Evolutionary conservation across 176 grass and related monocot genomes (phyloP), one percentile per base, ranked within the genome.

Genomic region (Oryza punctata): DNA sequence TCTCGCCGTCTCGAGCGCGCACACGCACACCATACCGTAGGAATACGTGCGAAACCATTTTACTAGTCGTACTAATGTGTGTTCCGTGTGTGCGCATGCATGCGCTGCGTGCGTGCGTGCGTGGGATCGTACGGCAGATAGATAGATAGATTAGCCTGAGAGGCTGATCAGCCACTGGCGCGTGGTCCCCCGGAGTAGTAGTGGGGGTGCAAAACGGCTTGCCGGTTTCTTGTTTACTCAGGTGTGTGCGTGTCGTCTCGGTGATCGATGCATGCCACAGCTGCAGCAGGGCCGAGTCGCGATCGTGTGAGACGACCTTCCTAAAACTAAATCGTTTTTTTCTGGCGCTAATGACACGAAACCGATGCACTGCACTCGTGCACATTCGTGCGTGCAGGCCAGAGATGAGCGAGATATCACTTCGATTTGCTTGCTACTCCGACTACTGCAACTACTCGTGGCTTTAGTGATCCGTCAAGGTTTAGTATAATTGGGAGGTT

Each of bases 191-290:
- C 11, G 29, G 11, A 77, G 19, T 5, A 57, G 52, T n/a, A 6
- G 57, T n/a, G 3, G 57, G 57, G 35, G 28, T 57, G 63, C 63
- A 68, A 76, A 84, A 84, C 14, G 70, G 81, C 70, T 24, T 33
- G 70, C 30, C 18, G 45, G 18, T 57, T 57, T 76, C 27, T 76
- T 67, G 61, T 84, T 76, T 84, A 76, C 72, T 10, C 38, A 3
- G 70, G 5, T 3, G 57, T 18, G 26, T 38, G 50, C 3, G 16
- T 57, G 52, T 57, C 52, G 19, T 57, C 52, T 44, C 71, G 45
- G n/a, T 83, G 81, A 75, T 66, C 71, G 81, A 84, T 54, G 54
- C 57, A 84, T 54, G 54, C 57, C 67, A 21, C 52, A 21, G 49
- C 4, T 54, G 49, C 50, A 63, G 67, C 68, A 9, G 46, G 1